Evolutionary conservation across 164 flowering plant species (phyloP), one percentile per base, ranked within the genome.

Genomic region (Tetracentron sinense): DNA sequence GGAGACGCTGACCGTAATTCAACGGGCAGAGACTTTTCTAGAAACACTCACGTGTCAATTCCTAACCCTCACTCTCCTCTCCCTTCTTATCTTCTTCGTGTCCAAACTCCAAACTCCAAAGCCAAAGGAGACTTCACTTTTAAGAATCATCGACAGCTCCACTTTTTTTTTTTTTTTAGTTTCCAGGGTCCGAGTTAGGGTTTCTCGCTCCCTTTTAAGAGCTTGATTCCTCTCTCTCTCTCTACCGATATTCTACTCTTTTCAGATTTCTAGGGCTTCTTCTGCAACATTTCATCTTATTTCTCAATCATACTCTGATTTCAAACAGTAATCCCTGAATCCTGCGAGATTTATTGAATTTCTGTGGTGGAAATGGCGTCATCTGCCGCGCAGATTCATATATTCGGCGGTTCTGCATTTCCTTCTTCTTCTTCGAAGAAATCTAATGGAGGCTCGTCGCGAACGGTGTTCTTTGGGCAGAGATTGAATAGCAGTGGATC

Each of bases 361-460:
- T n/a, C n/a, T n/a, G n/a, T n/a, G n/a, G n/a, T n/a, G n/a, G n/a
- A 42, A 73, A 83, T 79, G 84, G 81, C 84, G 28, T 60, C 81
- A 6, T 65, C 82, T 6, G 51, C 84, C 1, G 79, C 87, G 15
- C 87, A 79, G 66, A 70, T 83, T 56, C 82, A 79, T 66, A 70
- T 69, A 26, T 66, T 78, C 16, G 80, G 83, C 3, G 65, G 64
- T 17, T 19, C 71, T n/a, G 65, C 61, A 29, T 60, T 66, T 27
- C 38, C 72, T n/a, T 50, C 70, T 22, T n/a, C n/a, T n/a, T 49
- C 70, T 8, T 21, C 78, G 25, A 29, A 54, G 6, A 66, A 22
- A 22, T 54, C 60, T 1, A 61, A 48, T 17, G 26, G n/a, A 4
- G 33, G 26, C 10, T 21, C 71, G 2, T 19, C 77, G 0, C 62